Base-by-base conservation (phyloP, 1,139 yeast species). In the Hansenula sp. region DNA sequence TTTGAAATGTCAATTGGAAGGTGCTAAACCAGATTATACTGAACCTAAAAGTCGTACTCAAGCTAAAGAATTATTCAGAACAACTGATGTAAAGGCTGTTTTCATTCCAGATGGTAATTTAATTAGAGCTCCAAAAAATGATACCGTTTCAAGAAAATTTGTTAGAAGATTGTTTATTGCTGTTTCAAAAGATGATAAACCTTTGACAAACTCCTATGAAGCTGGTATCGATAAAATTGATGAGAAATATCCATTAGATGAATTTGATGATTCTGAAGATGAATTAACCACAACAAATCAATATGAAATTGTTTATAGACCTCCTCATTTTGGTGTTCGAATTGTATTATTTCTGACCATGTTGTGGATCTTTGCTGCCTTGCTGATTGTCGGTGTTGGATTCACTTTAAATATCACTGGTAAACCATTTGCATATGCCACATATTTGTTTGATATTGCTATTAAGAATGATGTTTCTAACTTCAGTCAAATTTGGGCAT, bases 41-140 rank as follows among this genome's bases (percentile, higher is more conserved):
- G 63, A 65, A 6, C 95, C 95, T 3, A 77, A 77, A 25, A 69
- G 81, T 0, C 57, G 67, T 30, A 62, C 66, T 13, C 77, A 76
- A 43, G 82, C 87, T 0, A 47, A 53, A 12, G 57, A 54, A 9
- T 60, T 70, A 7, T 83, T 84, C 53, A 54, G 61, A 18, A 65
- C 67, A 9, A 65, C 71, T 1, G 48, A 59, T 3, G 60, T 71
- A 0, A 66, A 67, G 34, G 80, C 84, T 3, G 72, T 68, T 41
- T 86, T 85, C 59, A 76, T 84, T 3, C 89, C 89, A 1, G 83
- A 88, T 63, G 99, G 99, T 3, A 70, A 71, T 40, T 84, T 78
- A 57, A 80, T 90, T 33, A 77, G 99, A 43, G 99, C 91, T 0
- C 99, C 99, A 1, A 84, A 79, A 47, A 77, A 78, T 49, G 97